Base-by-base conservation (phyloP, 2,329 filamentous ascomycete species). In the Zasmidium citrigriseum region DNA sequence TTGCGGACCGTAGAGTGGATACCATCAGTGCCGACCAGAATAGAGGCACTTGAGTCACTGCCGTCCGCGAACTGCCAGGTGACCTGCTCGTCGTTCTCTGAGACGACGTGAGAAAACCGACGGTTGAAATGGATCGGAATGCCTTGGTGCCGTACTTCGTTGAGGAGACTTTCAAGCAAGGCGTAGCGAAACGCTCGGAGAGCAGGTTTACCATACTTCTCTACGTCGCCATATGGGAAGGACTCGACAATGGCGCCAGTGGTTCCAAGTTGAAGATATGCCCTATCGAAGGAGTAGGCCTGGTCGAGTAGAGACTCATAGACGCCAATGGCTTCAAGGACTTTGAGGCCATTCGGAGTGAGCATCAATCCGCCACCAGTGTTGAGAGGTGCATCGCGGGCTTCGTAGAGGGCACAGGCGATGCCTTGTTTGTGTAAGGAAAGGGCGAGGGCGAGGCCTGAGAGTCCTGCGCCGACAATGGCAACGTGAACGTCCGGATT, bases 51-150 rank as follows among this genome's bases (percentile, higher is more conserved):
- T 9, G 27, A 27, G 21, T 18, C 44, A 22, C 50, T 41, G 14
- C 50, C 50, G 23, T 52, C 50, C 14, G 16, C 34, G 12, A 52
- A 52, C n/a, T 52, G 27, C 50, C 50, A 52, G 12, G 50, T 44
- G 21, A 52, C 50, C 16, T 23, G 9, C 21, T 45, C 29, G 3
- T 50, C 47, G 12, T 27, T 52, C 23, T 52, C 50, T 14, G 18
- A 29, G 2, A 52, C 27, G 21, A 52, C 23, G 29, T 52, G 50
- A 21, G 50, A 52, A n/a, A 46, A 46, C 11, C 20, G 34, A 3
- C 44, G 38, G 41, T 54, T 54, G 38, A 54, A 23, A 16, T 54
- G 41, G 23, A 54, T 47, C 21, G 52, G 52, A 21, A 54, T 54
- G 21, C 34, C 41, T 2, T 46, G 11, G 12, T 54, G 23, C 10